These are phyloP conservation scores for Aegilops umbellulata DNA, from an alignment of 176 grass and related monocot species.

Conservation along the genomic window DNA sequence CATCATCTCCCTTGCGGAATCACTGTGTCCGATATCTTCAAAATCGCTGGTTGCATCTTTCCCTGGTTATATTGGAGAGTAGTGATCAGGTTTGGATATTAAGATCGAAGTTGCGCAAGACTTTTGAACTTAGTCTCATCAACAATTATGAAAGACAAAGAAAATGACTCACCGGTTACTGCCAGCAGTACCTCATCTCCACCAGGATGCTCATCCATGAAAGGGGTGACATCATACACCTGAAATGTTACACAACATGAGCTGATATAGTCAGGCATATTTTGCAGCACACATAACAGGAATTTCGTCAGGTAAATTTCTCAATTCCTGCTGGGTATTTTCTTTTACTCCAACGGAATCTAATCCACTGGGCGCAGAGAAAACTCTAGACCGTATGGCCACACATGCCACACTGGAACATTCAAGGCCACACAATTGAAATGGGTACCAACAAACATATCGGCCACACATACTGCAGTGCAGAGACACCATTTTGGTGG, in stretches of 20 bases:
- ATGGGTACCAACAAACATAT: conserved; percentile 4
- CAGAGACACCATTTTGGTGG: neutral
- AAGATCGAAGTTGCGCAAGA: neutral
- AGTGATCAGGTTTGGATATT: conserved; percentile 3
- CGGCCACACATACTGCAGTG: neutral
- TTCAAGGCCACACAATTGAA: conserved; percentile 19
- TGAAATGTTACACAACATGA: conserved; percentile 20
- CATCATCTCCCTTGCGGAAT: conserved; percentile 71
- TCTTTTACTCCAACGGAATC: neutral
- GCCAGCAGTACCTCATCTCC: conserved; percentile 90
- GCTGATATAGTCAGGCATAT: neutral
- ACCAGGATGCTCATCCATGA: conserved; percentile 98
- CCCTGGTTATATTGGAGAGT: conserved; percentile 36
- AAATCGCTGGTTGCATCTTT: conserved; percentile 92
- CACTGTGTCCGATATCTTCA: conserved; percentile 91
- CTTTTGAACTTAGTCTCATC: conserved; percentile 3
- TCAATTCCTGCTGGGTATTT: neutral
- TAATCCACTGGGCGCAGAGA: neutral
- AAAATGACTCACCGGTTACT: conserved; percentile 57
- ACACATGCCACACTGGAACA: neutral
- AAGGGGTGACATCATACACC: conserved; percentile 89
- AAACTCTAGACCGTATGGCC: neutral
- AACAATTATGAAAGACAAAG: neutral
- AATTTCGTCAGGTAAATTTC: neutral
- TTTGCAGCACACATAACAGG: neutral